These are phyloP conservation scores for Saccharata proteae DNA, from an alignment of 2,329 filamentous ascomycete genomes.

Conservation along the genomic window DNA sequence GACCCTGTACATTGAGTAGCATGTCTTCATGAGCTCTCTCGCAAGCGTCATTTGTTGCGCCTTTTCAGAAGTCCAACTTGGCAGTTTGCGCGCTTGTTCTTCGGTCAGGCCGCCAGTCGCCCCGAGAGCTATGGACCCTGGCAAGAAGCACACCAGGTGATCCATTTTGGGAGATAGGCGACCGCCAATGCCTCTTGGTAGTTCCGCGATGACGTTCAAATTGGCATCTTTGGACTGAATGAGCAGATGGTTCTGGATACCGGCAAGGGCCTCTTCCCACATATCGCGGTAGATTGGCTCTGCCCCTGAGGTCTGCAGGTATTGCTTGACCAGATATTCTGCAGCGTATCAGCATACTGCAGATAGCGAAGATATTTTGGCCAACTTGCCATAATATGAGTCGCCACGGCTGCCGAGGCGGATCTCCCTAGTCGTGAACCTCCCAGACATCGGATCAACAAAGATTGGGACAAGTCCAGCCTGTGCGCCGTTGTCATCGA, in stretches of 20 bases:
- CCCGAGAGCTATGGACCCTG: constrained; percentile 83
- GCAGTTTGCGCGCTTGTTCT: constrained; percentile 57
- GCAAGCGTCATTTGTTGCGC: constrained; percentile 82
- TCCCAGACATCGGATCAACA: constrained; percentile 65
- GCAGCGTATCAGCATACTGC: background rate
- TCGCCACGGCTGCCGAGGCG: constrained; percentile 87
- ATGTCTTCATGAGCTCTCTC: constrained; percentile 86
- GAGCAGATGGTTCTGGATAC: constrained; percentile 82
- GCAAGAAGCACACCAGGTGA: constrained; percentile 94
- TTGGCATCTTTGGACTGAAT: constrained; percentile 72
- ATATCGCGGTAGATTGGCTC: constrained; percentile 85
- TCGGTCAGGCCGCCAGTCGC: constrained; percentile 70
- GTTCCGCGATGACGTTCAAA: constrained; percentile 83
- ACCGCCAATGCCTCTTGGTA: constrained; percentile 57
- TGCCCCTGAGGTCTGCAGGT: constrained; percentile 78
- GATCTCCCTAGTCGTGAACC: constrained; percentile 75
- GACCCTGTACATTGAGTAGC: constrained; percentile 92
- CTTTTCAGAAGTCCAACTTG: constrained; percentile 61
- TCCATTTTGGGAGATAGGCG: constrained; percentile 84
- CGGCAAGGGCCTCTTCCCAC: constrained; percentile 78
- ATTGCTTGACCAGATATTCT: constrained; percentile 98
- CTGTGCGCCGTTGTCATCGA: constrained; percentile 67
- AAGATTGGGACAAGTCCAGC: constrained; percentile 89
- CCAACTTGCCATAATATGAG: constrained; percentile 71
- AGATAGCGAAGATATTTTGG: background rate